These are phyloP conservation scores for Phytopythium delawarense DNA, from an alignment of 352 stramenopile species.

Conservation along the genomic window DNA sequence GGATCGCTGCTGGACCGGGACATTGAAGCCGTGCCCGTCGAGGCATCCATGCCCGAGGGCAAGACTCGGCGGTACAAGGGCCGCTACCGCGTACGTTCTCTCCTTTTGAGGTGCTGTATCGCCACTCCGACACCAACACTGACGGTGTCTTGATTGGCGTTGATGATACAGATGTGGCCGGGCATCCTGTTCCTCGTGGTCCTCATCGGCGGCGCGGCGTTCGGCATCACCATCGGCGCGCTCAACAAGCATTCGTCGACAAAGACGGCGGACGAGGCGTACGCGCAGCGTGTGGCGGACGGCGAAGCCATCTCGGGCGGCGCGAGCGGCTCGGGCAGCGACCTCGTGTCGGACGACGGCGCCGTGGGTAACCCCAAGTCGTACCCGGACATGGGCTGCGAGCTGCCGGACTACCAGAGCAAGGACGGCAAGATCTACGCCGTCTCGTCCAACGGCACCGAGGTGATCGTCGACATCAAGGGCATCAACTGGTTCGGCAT, in stretches of 20 bases:
- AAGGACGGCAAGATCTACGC: conserved; percentile 62
- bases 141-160: conserved; percentile 1
- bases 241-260: conserved; percentile 15
- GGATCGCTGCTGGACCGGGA: conserved; percentile 23
- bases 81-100: conserved; percentile 20
- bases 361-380: conserved; percentile 66
- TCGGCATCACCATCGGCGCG: conserved; percentile 26
- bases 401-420: conserved; percentile 66
- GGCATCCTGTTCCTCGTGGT: conserved; percentile 35
- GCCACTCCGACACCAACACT: no score
- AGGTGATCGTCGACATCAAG: conserved; percentile 60
- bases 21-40: conserved; percentile 21
- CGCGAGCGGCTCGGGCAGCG: conserved; percentile 23
- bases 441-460: conserved; percentile 46
- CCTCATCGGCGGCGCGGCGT: conserved; percentile 24
- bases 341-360: conserved; percentile 63
- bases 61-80: conserved; percentile 27
- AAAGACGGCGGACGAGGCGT: conserved; percentile 16
- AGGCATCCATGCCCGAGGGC: conserved; percentile 7
- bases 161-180: conserved; percentile 30
- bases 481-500: conserved; percentile 80
- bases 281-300: conserved; percentile 21
- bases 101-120: neutral
- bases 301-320: conserved; percentile 15
- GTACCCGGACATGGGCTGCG: conserved; percentile 59